phyloP scores from a whole-genome alignment of 371 early-diverging fungal species.

The Rhizopus arrhizus region DNA sequence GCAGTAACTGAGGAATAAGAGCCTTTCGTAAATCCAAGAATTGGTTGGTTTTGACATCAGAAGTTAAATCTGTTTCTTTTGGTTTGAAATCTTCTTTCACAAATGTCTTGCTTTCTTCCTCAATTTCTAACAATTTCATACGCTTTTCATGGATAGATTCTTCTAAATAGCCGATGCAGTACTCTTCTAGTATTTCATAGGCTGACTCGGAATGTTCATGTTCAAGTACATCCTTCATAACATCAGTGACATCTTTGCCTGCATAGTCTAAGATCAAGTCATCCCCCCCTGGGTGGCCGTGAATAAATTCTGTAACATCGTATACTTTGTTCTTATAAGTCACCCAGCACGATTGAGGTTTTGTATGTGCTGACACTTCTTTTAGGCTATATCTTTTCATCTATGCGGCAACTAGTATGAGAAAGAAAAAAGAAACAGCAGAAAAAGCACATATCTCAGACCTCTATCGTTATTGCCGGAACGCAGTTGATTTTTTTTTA shows the following conservation, averaged over 20 bases:
- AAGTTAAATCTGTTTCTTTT: constrained; percentile 44
- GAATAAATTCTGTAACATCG: constrained; percentile 79
- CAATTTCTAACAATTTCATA: constrained; percentile 30
- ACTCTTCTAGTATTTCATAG: constrained; percentile 79
- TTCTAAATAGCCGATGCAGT: constrained; percentile 70
- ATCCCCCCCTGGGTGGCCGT: constrained; percentile 82
- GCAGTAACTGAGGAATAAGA: constrained; percentile 79
- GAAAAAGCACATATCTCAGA: background rate
- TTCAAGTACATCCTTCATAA: constrained; percentile 74
- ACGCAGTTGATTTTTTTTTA: too few relatives aligned
- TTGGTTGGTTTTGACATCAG: constrained; percentile 57
- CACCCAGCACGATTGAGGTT: constrained; percentile 64
- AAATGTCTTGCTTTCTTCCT: constrained; percentile 46
- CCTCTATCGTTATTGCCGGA: too few relatives aligned
- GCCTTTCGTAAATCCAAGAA: constrained; percentile 85
- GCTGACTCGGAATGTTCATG: constrained; percentile 87
- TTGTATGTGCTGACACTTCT: constrained; percentile 23
- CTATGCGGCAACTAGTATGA: background rate
- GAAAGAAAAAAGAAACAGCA: constrained; percentile 2
- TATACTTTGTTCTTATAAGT: constrained; percentile 75
- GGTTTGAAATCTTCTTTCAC: constrained; percentile 47
- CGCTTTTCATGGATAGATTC: constrained; percentile 31
- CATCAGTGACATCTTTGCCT: constrained; percentile 67
- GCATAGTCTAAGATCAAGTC: constrained; percentile 76
- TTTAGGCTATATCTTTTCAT: constrained; percentile 14